These are phyloP conservation scores for Rhizoclosmatium sp. DNA, from an alignment of 192 early-diverging fungal species.

Conservation along the genomic window DNA sequence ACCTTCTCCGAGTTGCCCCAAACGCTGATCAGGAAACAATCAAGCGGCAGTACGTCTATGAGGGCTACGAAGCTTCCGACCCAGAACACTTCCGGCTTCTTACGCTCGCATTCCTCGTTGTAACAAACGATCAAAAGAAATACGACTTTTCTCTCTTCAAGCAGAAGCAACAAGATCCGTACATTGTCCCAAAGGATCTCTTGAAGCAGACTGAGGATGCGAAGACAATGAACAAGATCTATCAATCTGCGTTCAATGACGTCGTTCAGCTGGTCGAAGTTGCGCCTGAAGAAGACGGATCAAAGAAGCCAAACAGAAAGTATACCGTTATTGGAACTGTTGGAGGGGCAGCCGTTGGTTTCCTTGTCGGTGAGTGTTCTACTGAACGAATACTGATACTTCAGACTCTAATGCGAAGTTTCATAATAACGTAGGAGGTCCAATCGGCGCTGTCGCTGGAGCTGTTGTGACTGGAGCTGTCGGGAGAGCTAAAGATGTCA, in stretches of 20 bases:
- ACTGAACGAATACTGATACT: background rate
- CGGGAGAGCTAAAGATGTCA: background rate
- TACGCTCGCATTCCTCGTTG: background rate
- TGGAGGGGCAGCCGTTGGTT: background rate
- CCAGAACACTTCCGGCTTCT: background rate
- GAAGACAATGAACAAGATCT: background rate
- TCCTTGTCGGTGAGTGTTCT: conserved; percentile 1
- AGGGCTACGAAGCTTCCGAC: background rate
- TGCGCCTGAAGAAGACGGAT: background rate
- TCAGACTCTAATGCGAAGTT: background rate
- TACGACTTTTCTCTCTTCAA: background rate
- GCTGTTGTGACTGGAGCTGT: background rate
- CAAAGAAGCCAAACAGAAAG: background rate
- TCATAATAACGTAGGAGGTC: background rate
- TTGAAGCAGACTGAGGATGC: background rate
- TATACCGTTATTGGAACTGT: background rate
- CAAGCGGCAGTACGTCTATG: background rate
- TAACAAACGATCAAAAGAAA: background rate
- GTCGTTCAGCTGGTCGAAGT: background rate
- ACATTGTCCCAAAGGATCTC: background rate
- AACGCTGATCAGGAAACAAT: background rate
- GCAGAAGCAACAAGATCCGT: background rate
- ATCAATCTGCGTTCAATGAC: background rate
- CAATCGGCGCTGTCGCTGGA: background rate
- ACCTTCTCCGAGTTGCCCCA: background rate